Percentiles rank a stretch among this genome's conserved stretches.
phyloP scores from a whole-genome alignment of 2,329 filamentous ascomycete genomes.

The Microdochium trichocladiopsis region DNA sequence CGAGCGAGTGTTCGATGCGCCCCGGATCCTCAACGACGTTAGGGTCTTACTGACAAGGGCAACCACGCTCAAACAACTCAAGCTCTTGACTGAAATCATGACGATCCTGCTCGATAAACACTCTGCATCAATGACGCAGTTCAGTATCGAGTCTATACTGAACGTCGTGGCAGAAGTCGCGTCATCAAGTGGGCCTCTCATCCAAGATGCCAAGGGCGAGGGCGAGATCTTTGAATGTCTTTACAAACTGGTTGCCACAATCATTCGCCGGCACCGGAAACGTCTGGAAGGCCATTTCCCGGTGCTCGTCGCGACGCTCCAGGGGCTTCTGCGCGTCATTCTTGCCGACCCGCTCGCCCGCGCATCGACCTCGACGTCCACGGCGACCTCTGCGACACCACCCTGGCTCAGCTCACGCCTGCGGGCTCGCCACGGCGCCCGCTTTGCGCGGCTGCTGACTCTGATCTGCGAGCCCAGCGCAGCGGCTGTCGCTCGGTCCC shows the following conservation, averaged over 20 bases:
- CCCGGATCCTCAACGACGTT: slow-evolving; percentile 14
- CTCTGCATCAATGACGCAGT: slow-evolving; percentile 44
- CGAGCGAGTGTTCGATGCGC: slow-evolving; percentile 13
- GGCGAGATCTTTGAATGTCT: slow-evolving; percentile 35
- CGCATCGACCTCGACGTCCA: slow-evolving; percentile 12
- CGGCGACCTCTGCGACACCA: slow-evolving; percentile 11
- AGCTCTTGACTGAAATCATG: slow-evolving; percentile 14
- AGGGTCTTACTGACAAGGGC: slow-evolving; percentile 6
- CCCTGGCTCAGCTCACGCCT: slow-evolving; percentile 29
- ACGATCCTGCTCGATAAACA: slow-evolving; percentile 41
- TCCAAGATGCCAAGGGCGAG: slow-evolving; percentile 16
- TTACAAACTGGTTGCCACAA: slow-evolving; percentile 45
- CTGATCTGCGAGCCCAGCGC: slow-evolving; percentile 53
- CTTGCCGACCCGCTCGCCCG: slow-evolving; percentile 29
- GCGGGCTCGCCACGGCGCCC: slow-evolving; percentile 36
- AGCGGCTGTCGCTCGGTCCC: slow-evolving; percentile 41
- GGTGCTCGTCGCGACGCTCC: slow-evolving; percentile 45
- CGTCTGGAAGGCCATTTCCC: slow-evolving; percentile 58
- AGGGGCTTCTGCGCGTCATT: slow-evolving; percentile 48
- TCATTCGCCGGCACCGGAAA: slow-evolving; percentile 53
- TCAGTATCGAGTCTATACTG: slow-evolving; percentile 49
- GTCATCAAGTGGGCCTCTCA: slow-evolving; percentile 12
- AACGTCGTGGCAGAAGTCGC: slow-evolving; percentile 32
- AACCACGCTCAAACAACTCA: slow-evolving; percentile 17
- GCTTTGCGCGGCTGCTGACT: slow-evolving; percentile 48